phyloP scores from a whole-genome alignment of 495 filamentous ascomycete genomes.

The Tuber indicum region DNA sequence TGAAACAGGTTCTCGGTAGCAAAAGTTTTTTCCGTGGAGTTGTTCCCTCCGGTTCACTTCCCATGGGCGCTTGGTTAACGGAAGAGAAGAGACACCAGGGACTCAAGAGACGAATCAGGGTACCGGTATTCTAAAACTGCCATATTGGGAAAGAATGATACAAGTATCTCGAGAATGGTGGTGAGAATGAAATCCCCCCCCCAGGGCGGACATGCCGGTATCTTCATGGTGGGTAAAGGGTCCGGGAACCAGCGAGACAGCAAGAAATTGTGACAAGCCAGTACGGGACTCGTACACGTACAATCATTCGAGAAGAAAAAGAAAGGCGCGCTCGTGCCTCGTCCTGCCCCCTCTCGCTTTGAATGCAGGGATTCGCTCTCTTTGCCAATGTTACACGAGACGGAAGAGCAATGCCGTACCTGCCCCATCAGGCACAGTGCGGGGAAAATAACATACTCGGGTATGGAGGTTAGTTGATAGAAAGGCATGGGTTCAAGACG shows the following conservation, averaged over 20 bases:
- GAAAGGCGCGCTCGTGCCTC: constrained; percentile 1
- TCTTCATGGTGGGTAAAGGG: background rate
- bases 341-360: background rate
- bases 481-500: too few species aligned
- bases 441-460: background rate
- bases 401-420: constrained; percentile 1
- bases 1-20: constrained; percentile 3
- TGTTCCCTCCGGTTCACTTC: background rate
- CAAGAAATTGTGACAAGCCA: background rate
- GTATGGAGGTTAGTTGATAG: too few species aligned
- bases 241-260: background rate
- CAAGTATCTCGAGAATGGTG: background rate
- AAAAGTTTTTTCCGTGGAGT: background rate
- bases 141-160: background rate
- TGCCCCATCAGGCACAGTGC: background rate
- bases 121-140: background rate
- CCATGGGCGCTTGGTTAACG: background rate
- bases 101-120: background rate
- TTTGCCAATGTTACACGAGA: background rate
- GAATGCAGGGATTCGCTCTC: background rate
- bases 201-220: background rate
- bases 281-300: background rate
- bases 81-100: background rate
- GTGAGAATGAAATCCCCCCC: background rate
- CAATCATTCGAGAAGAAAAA: background rate